A percentile compares a stretch with the other conserved stretches of the same genome.
Evolutionary conservation across 2,329 filamentous ascomycete species (phyloP).

Genomic region (Geoglossum cookeanum): DNA sequence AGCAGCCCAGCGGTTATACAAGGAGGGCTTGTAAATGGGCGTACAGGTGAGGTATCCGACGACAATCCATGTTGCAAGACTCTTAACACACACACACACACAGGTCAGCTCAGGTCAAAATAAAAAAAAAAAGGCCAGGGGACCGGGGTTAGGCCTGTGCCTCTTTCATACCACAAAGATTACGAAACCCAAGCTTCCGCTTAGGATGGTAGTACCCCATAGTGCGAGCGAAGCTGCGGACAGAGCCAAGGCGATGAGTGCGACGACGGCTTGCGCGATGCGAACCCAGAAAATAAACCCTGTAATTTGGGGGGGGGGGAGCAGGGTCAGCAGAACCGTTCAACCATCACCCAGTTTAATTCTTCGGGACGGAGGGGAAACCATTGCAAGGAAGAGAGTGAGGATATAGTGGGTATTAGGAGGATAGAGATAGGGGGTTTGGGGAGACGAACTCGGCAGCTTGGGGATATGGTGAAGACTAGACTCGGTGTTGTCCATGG

Average conservation of each 20-base stretch:
- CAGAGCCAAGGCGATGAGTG: neutral
- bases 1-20: neutral
- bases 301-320: neutral
- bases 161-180: neutral
- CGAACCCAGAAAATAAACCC: neutral
- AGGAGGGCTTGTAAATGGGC: neutral
- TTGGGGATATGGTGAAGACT: no score
- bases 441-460: no score
- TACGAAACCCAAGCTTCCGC: neutral
- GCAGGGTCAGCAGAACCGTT: no score
- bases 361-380: no score
- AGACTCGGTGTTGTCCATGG: no score
- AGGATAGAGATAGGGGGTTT: no score
- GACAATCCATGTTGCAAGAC: neutral
- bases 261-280: neutral
- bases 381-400: no score
- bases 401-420: no score
- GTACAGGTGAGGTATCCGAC: neutral
- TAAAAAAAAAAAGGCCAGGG: neutral
- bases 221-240: neutral
- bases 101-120: neutral
- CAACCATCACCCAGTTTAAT: no score
- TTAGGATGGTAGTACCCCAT: neutral
- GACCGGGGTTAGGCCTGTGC: neutral
- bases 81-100: no score